These are phyloP conservation scores for Aulographum hederae DNA, from an alignment of 2,329 filamentous ascomycete species.

Conservation along the genomic window DNA sequence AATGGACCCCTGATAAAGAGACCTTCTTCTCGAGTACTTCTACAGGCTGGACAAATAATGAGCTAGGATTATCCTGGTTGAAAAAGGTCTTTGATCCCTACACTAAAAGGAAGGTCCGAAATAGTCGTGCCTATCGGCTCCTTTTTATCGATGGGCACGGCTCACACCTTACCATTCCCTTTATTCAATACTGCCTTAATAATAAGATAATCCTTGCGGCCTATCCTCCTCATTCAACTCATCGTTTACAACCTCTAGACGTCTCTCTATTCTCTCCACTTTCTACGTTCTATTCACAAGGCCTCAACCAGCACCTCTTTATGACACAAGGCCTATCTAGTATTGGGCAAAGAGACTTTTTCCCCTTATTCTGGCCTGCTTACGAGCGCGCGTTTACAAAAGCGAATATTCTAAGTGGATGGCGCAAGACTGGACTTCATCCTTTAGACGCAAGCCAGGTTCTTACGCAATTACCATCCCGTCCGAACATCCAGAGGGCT, in stretches of 20 bases:
- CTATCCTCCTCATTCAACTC: neutral
- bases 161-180: neutral
- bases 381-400: neutral
- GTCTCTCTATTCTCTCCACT: neutral
- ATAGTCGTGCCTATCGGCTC: neutral
- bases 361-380: no score
- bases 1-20: no score
- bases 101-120: neutral
- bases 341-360: neutral
- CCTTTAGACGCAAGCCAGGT: neutral
- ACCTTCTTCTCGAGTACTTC: no score
- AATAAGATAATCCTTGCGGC: neutral
- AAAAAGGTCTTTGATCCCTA: neutral
- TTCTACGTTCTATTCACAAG: neutral
- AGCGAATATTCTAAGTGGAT: neutral
- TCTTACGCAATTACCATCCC: no score
- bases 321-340: no score
- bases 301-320: no score
- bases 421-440: neutral
- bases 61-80: no score
- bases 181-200: neutral
- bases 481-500: no score
- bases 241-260: neutral
- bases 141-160: neutral
- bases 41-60: no score